Conservation (phyloP, 2,329 filamentous ascomycete species). For the Elsinoe perseae region DNA sequence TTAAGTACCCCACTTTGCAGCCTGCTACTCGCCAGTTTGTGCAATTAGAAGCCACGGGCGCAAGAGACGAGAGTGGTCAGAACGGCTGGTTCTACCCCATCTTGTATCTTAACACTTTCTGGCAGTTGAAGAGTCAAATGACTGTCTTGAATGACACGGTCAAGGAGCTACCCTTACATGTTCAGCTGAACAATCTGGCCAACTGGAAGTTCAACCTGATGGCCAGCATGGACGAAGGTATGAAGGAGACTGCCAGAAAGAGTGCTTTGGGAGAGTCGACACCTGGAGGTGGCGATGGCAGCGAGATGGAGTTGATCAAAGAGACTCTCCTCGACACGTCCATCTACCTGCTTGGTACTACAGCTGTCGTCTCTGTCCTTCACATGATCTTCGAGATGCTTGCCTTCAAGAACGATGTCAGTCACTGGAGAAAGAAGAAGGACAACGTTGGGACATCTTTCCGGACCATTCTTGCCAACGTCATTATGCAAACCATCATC, state of each 20-base stretch:
- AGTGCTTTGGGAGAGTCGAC: constrained; percentile 65
- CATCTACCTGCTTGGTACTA: constrained; percentile 78
- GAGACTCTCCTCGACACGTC: constrained; percentile 91
- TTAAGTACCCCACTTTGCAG: constrained; percentile 59
- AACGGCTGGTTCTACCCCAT: constrained; percentile 93
- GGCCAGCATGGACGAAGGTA: constrained; percentile 75
- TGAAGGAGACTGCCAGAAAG: constrained; percentile 72
- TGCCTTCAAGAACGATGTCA: constrained; percentile 93
- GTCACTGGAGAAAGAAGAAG: constrained; percentile 99
- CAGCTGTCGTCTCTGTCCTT: constrained; percentile 72
- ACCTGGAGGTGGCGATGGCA: constrained; percentile 76
- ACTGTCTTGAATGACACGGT: constrained; percentile 84
- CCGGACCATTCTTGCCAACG: constrained; percentile 90
- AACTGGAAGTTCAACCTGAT: constrained; percentile 87
- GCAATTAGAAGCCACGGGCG: constrained; percentile 68
- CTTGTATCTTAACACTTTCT: constrained; percentile 90
- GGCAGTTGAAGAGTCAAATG: constrained; percentile 92
- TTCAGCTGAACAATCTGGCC: constrained; percentile 72
- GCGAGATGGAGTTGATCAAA: constrained; percentile 95
- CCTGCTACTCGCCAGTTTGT: constrained; percentile 71
- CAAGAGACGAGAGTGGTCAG: constrained; percentile 73
- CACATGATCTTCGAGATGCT: constrained; percentile 95
- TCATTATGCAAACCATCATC: constrained; percentile 94
- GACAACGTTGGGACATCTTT: constrained; percentile 96
- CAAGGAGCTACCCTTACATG: constrained; percentile 68